These are phyloP conservation scores for Globisporangium megalacanthum DNA, from an alignment of 352 stramenopile genomes.

Conservation along the genomic window DNA sequence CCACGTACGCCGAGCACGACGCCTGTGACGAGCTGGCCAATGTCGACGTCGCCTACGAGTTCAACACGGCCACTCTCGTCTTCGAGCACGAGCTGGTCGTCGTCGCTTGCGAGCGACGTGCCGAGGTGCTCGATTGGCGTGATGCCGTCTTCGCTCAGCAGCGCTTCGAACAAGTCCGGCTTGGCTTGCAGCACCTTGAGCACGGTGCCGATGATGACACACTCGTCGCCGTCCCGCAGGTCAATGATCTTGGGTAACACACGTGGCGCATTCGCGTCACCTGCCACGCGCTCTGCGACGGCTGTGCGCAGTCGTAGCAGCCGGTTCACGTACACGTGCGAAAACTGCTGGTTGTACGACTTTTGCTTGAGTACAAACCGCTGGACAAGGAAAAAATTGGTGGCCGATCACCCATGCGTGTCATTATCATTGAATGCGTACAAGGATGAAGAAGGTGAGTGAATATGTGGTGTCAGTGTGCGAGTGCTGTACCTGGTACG, in stretches of 20 bases:
- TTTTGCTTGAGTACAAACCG: conserved; percentile 85
- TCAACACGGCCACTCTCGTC: conserved; percentile 86
- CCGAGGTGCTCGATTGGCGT: conserved; percentile 26
- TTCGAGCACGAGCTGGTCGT: conserved; percentile 82
- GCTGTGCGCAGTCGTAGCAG: conserved; percentile 62
- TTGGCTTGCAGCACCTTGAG: conserved; percentile 78
- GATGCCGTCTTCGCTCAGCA: conserved; percentile 55
- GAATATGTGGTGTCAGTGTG: no score
- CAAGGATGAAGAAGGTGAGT: no score
- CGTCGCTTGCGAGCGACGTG: conserved; percentile 43
- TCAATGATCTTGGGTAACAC: conserved; percentile 76
- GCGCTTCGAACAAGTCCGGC: conserved; percentile 79
- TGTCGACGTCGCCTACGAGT: conserved; percentile 48
- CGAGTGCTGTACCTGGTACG: conserved; percentile 25
- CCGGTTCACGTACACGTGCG: conserved; percentile 87
- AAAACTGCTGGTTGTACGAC: conserved; percentile 86
- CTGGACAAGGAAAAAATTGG: conserved; percentile 18
- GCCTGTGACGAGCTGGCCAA: conserved; percentile 57
- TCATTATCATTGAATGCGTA: no score
- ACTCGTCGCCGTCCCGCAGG: conserved; percentile 56
- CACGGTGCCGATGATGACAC: conserved; percentile 76
- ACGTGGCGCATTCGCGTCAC: conserved; percentile 11
- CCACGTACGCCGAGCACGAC: conserved; percentile 71
- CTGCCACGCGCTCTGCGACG: conserved; percentile 34
- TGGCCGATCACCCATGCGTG: no score